Base-by-base conservation (phyloP, 2,329 filamentous ascomycete species). In the Xylariaceae sp. region DNA sequence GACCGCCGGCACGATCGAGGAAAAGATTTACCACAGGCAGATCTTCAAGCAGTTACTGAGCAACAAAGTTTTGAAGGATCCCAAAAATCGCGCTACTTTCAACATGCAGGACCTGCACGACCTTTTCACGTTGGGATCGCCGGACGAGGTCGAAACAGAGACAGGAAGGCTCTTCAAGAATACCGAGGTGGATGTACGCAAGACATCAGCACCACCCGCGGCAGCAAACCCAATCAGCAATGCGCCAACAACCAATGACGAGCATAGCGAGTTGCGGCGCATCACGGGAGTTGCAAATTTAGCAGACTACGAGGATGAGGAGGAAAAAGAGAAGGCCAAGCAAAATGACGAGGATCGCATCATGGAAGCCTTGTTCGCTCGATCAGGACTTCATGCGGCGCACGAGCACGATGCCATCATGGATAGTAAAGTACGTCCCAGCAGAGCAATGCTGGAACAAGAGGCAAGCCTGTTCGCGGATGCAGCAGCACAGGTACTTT, bases 11-110 rank as follows among this genome's bases (percentile, higher is more conserved):
- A 99, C 95, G 0, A 99, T 99, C 23, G 94, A 99, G 71, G 94
- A 99, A 74, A 99, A 99, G 77, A 99, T 99, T 35, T 99, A 97
- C 64, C 93, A 99, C 73, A 88, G 95, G 13, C 94, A 99, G 71
- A 94, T 99, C 54, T 99, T 96, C 80, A 99, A 99, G 74, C 93
- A 97, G 68, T 97, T 97, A 71, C 80, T 99, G 62, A 94, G 92
- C 2, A 96, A 97, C 76, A 97, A 97, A 73, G 92, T 99, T 5
- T 75, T 99, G 54, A 92, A 89, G 67, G 93, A 99, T 68, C 92
- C 94, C 0, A 96, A 96, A 70, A 92, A 97, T 73, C 86, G 90
- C 18, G 90, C 94, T 65, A 92, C 88, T 0, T 96, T 97, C 73
- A 90, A 96, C 60, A 81, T 96, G 68, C 89, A 88, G 60, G 92